Evolutionary conservation across 2,329 filamentous ascomycete species (phyloP), one percentile per base, ranked within the genome.

Genomic region (Pyrenophora seminiperda): DNA sequence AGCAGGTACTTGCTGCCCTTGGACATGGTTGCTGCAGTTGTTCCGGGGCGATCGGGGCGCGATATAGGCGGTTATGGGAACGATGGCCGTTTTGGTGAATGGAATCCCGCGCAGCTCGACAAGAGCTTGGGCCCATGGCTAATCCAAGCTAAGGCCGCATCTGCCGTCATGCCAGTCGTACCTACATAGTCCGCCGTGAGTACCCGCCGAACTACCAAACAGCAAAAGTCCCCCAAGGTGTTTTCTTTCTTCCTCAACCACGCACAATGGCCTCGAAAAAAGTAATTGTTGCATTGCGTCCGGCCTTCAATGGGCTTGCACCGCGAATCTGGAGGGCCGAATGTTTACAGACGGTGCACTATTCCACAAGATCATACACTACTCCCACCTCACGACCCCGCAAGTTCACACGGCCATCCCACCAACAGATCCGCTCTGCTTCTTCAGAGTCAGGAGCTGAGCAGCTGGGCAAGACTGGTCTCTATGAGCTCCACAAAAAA

Each of bases 401-500:
- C 64, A 62, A 62, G 54, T 51, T 54, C 22, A 36, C 60, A n/a
- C 48, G 47, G 31, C 53, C 43, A 27, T 48, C 45, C 36, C 55
- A 50, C 17, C 54, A 64, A 47, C 47, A 53, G 3, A 59, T 59
- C 36, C 66, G 68, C 14, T 63, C 61, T 61, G 62, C 65, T 19
- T 71, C 71, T 3, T 68, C 70, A 9, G 54, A 50, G 6, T 56
- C 67, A 3, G 38, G 53, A 18, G 53, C 53, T 22, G 63, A 65
- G 17, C 53, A 70, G 45, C 57, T 77, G 73, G 64, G 61, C 5
- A 87, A 81, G 75, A 95, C 90, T 2, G 85, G 87, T 20, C 80
- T 97, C 17, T 89, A 93, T 73, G 86, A 91, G 64, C 78, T 95
- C 17, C 89, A 96, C 73, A 67, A 92, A 55, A 81, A 83, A 50